A percentile compares a stretch with the other conserved stretches of the same genome.
Conservation (phyloP, 202 grass and related monocot genomes). For the Panicum virgatum region DNA sequence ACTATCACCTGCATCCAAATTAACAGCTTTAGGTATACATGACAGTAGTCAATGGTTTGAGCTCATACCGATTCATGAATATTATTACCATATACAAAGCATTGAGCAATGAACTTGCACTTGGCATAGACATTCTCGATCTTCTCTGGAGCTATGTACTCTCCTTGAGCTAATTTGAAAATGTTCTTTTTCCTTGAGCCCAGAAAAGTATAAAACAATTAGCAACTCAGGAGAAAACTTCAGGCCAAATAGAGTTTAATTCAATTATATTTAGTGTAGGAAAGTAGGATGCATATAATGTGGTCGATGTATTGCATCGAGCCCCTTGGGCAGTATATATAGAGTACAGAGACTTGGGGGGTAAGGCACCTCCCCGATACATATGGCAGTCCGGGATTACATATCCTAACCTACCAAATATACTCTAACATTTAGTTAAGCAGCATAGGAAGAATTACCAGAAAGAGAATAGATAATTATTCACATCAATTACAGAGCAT, state of each 20-base stretch:
- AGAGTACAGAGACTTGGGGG: too few relatives aligned
- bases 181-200: constrained; percentile 93
- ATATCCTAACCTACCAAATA: too few relatives aligned
- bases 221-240: constrained; percentile 19
- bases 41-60: background rate
- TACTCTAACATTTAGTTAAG: too few relatives aligned
- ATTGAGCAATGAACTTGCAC: constrained; percentile 90
- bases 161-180: constrained; percentile 97
- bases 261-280: background rate
- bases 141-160: constrained; percentile 97
- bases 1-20: constrained; percentile 72
- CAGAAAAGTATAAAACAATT: background rate
- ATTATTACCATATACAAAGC: constrained; percentile 85
- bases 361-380: too few relatives aligned
- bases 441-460: background rate
- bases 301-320: too few relatives aligned
- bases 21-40: constrained; percentile 25
- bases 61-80: background rate
- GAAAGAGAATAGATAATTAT: background rate
- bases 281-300: too few relatives aligned
- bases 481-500: background rate
- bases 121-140: constrained; percentile 95
- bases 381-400: too few relatives aligned
- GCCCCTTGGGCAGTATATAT: too few relatives aligned
- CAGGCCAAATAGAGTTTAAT: background rate